Base-by-base conservation (phyloP, 257 asterid genomes). In the Lycium ferocissimum region DNA sequence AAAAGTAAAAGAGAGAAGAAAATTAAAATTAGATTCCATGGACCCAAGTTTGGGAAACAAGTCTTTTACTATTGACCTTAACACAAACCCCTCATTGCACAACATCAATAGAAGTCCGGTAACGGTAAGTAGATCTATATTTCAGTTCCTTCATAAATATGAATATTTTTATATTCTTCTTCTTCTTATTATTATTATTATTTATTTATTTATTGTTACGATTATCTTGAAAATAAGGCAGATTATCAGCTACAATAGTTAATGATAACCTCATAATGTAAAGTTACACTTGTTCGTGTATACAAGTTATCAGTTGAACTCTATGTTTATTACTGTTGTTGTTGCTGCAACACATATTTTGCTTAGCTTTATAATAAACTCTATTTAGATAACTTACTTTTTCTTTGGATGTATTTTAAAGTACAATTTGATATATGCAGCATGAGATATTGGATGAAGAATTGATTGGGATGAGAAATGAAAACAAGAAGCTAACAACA, bases 401-500 rank as follows among this genome's bases (percentile, higher is more conserved):
- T 56, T 56, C 18, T 54, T 56, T 56, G n/a, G n/a, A 56, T 56
- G 7, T 56, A 56, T 59, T 59, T 59, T 8, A 59, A 59, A 59
- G 33, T 56, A 15, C 6, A 59, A 4, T 22, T 69, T 66, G 69
- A 57, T 15, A 33, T 37, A 43, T 84, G 91, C 92, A 91, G 95
- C 80, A 70, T 53, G 86, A 86, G 58, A 72, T 40, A 40, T 78
- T 92, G 87, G 63, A 87, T 6, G 86, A 89, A 81, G 93, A 95
- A 89, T 56, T 95, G 40, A 86, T 84, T 33, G 86, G 81, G 85
- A 84, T 86, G 91, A 91, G 80, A 80, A 75, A 82, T 70, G 95
- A 92, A 89, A 92, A 90, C 91, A 88, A 89, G 94, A 92, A 88
- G 90, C 86, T 95, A 20, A 85, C 66, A 9, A 93, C 91, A 51